Evolutionary conservation across 1,284 basidiomycete genomes (phyloP).

Genomic region (Gastroboletus turbinatus): DNA sequence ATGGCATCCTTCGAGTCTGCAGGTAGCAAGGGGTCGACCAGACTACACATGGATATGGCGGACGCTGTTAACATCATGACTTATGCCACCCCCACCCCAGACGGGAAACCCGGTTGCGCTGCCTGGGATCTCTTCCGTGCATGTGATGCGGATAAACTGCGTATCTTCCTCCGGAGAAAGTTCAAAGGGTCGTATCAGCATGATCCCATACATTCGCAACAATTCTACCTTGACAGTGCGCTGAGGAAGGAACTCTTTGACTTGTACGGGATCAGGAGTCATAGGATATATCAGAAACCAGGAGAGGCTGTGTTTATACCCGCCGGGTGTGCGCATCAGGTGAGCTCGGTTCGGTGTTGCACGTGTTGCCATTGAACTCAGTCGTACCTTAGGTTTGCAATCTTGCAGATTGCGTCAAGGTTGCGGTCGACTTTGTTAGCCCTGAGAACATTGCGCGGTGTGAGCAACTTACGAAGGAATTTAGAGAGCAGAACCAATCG

Average conservation of each 20-base stretch:
- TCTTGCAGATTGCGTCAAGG: slow-evolving; percentile 90
- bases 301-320: slow-evolving; percentile 97
- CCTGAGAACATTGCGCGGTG: slow-evolving; percentile 88
- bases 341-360: slow-evolving; percentile 36
- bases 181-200: slow-evolving; percentile 52
- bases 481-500: slow-evolving; percentile 82
- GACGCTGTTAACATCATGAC: slow-evolving; percentile 94
- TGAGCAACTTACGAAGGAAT: slow-evolving; percentile 83
- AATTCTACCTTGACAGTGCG: slow-evolving; percentile 78
- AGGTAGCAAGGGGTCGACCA: slow-evolving; percentile 79
- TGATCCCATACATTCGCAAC: slow-evolving; percentile 91
- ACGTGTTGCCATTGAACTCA: neutral
- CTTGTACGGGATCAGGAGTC: slow-evolving; percentile 71
- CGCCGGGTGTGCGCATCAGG: slow-evolving; percentile 94
- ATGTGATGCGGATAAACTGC: slow-evolving; percentile 77
- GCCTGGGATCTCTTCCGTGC: slow-evolving; percentile 92
- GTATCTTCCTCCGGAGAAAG: slow-evolving; percentile 67
- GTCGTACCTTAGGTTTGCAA: slow-evolving; percentile 63
- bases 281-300: slow-evolving; percentile 84
- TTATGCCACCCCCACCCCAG: slow-evolving; percentile 59
- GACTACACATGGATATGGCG: slow-evolving; percentile 95
- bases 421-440: slow-evolving; percentile 95
- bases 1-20: slow-evolving; percentile 60
- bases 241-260: slow-evolving; percentile 70
- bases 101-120: slow-evolving; percentile 76